Percentiles rank a stretch among this genome's conserved stretches.
These are phyloP conservation scores for Isatis tinctoria DNA, from an alignment of 345 rosid species.

Conservation along the genomic window DNA sequence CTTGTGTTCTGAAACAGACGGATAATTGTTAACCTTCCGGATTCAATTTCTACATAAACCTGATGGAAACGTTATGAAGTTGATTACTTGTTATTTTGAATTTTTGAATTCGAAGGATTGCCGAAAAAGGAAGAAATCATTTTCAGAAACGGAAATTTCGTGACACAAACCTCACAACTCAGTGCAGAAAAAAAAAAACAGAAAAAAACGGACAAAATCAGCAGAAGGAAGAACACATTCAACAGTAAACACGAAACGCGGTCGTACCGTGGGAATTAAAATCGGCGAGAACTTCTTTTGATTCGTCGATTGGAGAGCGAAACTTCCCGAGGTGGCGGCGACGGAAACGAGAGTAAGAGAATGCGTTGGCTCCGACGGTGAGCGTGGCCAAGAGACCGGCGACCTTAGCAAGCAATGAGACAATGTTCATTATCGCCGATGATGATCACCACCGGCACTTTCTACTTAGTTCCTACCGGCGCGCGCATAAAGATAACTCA, in stretches of 20 bases:
- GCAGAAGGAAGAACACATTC: neutral
- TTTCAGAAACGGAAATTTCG: neutral
- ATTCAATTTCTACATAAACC: neutral
- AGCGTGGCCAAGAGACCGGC: conserved; percentile 61
- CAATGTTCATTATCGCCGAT: conserved; percentile 35
- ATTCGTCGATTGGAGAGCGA: conserved; percentile 73
- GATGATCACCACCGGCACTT: neutral
- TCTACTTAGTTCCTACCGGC: neutral
- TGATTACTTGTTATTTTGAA: neutral
- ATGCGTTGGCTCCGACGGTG: conserved; percentile 73
- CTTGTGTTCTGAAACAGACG: conserved; percentile 27
- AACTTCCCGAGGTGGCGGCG: conserved; percentile 47
- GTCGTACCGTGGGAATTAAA: conserved; percentile 40
- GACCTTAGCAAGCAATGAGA: conserved; percentile 51
- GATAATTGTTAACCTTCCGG: neutral
- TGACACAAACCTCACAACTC: neutral
- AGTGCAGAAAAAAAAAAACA: neutral
- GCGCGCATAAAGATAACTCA: neutral
- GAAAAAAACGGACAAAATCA: neutral
- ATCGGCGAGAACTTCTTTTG: conserved; percentile 64
- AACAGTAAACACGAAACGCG: neutral
- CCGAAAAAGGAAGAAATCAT: neutral
- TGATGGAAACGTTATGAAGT: neutral
- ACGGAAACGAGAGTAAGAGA: conserved; percentile 69
- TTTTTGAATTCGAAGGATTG: neutral